Base-by-base conservation (phyloP, 2,329 filamentous ascomycete species). In the Didymella keratinophila region DNA sequence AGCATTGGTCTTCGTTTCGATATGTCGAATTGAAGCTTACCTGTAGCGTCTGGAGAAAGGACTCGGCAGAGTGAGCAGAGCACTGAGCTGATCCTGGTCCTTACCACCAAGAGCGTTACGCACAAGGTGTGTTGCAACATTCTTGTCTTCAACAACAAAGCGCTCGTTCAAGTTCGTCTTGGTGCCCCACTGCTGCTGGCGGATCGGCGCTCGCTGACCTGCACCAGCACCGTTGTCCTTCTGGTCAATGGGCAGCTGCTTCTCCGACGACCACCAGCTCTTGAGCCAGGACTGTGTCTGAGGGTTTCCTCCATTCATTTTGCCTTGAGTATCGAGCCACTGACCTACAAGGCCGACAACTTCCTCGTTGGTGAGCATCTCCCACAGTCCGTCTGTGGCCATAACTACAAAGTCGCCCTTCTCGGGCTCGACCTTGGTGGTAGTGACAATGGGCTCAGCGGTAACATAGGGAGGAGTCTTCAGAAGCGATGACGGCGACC, bases 361-460 rank as follows among this genome's bases (percentile, higher is more conserved):
- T 80, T 99, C 95, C 74, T 99, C 95, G 71, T 98, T 99, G 46
- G 92, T 97, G 61, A 99, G 84, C 95, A 98, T 98, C 79, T 99
- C 95, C 95, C 95, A 99, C 0, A 99, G 84, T 4, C 95, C 95
- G 74, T 99, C 95, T 0, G 95, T 97, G 21, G 95, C 95, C 83
- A 99, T 89, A 61, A 99, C 94, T 12, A 99, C 83, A 70, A 99
- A 99, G 74, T 99, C 95, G 44, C 94, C 93, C 62, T 91, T 91
- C 52, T 92, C 87, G 1, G 95, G 95, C 68, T 94, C 84, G 51
- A 99, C 89, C 76, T 95, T 90, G 44, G 94, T 98, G 1, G 93
- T 97, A 0, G 94, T 98, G 52, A 99, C 87, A 21, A 98, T 85
- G 2, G 95, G 95, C 78, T 99, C 96, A 1, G 95, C 95, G 3